Conservation (phyloP, 345 rosid species). For the Anastatica hierochuntica region DNA sequence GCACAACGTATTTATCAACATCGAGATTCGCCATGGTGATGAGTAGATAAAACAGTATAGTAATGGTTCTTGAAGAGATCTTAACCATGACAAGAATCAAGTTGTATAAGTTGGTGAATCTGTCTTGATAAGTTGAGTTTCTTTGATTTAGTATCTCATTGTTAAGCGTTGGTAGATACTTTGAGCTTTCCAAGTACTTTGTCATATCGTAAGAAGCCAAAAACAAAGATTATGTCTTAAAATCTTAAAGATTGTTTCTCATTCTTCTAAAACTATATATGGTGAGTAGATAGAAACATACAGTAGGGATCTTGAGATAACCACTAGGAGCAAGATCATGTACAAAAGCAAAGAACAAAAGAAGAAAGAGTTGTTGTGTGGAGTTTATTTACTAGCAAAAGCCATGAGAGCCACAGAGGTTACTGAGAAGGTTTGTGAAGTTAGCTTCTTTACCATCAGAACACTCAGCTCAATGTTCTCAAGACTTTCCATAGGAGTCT, state of each 20-base stretch:
- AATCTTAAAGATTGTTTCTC: too few relatives aligned
- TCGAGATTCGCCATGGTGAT: conserved; percentile 37
- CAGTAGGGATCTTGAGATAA: conserved; percentile 25
- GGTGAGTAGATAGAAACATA: not conserved
- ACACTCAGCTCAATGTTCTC: too few relatives aligned
- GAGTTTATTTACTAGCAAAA: too few relatives aligned
- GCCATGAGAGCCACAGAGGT: too few relatives aligned
- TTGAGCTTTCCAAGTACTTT: conserved; percentile 31
- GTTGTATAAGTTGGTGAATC: conserved; percentile 64
- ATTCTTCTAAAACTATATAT: too few relatives aligned
- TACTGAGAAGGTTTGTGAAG: too few relatives aligned
- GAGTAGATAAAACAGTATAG: conserved; percentile 22
- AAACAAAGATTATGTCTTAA: too few relatives aligned
- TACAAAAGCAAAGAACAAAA: too few relatives aligned
- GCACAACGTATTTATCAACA: conserved; percentile 44
- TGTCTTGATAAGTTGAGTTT: conserved; percentile 57
- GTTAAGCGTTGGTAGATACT: conserved; percentile 77
- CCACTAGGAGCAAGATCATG: conserved; percentile 26
- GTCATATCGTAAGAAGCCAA: conserved; percentile 6
- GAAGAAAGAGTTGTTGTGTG: too few relatives aligned
- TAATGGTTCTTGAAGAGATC: not conserved
- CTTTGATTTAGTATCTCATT: conserved; percentile 55
- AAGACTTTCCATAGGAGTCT: too few relatives aligned
- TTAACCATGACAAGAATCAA: conserved; percentile 76
- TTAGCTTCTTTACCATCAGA: too few relatives aligned